Base-by-base conservation (phyloP, 495 filamentous ascomycete species). In the Talaromyces liani region DNA sequence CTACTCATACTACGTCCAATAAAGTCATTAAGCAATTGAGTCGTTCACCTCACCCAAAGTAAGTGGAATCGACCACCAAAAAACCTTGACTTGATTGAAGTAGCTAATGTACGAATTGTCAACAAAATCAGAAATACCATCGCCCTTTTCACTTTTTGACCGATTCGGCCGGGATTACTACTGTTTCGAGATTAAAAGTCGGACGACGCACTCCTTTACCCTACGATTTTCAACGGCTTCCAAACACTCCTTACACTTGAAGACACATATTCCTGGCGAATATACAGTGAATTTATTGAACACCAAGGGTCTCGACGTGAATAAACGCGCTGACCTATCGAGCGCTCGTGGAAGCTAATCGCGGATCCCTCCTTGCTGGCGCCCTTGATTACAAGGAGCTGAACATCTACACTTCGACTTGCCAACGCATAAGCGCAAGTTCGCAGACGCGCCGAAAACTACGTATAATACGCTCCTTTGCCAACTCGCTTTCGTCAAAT, bases 341-440 rank as follows among this genome's bases (percentile, higher is more conserved):
- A 27, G 16, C 10, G 31, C 56, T 36, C 56, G 29, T n/a, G 27
- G 27, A 10, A 58, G 20, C 10, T 22, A 16, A 62, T 31, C 47
- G 47, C 45, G 60, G 60, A 6, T 20, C 41, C 45, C 41, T 54
- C 60, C 60, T 62, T 62, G 60, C 60, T 34, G 60, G 47, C 60
- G 45, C 60, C 60, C 60, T 62, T 62, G 60, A 20, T 49, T 22
- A 31, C 60, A 62, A 62, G 60, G 60, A 62, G 60, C 45, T 41
- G 36, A 36, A 31, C 25, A n/a, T 47, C 7, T 49, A 47, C n/a
- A 61, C 41, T 16, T 58, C 8, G 2, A n/a, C 12, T 58, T 22
- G 10, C 16, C 34, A 9, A 59, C 31, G 31, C 54, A 27, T 33
- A 57, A 57, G 54, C 31, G 54, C 58, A 49, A 18, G 1, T 47